phyloP scores from a whole-genome alignment of 2,329 filamentous ascomycete genomes.

The Aureobasidium sp. region DNA sequence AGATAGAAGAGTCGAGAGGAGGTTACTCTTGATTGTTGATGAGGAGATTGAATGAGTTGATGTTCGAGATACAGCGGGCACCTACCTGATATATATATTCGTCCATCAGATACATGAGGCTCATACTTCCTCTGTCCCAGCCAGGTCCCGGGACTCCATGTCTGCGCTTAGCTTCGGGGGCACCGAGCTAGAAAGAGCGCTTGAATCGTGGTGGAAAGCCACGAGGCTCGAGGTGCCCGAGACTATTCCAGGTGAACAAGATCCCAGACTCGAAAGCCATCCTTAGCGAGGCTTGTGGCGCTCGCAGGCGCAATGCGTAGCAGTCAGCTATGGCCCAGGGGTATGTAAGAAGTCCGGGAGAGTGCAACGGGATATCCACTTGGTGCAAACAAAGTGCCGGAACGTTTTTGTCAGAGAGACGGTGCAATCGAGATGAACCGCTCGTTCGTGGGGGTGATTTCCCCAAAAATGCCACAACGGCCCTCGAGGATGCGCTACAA shows the following conservation, averaged over 20 bases:
- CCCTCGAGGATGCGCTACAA: background rate
- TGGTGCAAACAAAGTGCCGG: conserved; percentile 10
- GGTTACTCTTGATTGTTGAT: conserved; percentile 1
- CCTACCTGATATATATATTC: background rate
- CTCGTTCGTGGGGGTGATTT: background rate
- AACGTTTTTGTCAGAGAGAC: conserved; percentile 5
- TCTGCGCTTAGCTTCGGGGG: conserved; percentile 4
- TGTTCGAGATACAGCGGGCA: background rate
- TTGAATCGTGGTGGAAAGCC: conserved; percentile 9
- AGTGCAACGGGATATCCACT: conserved; percentile 6
- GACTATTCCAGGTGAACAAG: conserved; percentile 1
- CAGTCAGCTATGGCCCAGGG: background rate
- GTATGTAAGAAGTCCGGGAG: conserved; percentile 3
- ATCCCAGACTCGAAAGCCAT: background rate
- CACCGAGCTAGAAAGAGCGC: background rate
- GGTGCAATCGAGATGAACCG: conserved; percentile 5
- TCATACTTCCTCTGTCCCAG: background rate
- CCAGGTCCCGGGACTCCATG: background rate
- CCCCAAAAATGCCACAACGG: conserved; percentile 3
- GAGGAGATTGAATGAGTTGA: background rate
- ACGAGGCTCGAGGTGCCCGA: background rate
- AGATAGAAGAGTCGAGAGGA: background rate
- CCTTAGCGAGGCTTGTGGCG: conserved; percentile 7
- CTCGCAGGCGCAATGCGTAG: background rate
- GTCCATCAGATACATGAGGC: background rate